Conservation (phyloP, 108 stramenopile genomes). For the Nitzschia sp. region DNA sequence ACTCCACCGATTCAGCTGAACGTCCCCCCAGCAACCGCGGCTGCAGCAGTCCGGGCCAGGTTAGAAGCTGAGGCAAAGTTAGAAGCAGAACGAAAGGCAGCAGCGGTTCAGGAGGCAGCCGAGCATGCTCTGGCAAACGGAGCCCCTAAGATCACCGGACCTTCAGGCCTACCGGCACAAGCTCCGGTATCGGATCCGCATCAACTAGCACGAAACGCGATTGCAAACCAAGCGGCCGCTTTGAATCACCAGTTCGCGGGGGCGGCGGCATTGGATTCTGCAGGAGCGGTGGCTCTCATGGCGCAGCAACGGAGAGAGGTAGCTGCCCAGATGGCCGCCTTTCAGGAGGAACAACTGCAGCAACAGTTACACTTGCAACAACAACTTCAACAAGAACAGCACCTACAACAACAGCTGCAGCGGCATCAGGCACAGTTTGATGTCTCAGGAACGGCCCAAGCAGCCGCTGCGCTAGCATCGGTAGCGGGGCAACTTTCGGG, state of each 20-base stretch:
- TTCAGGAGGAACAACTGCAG: slow-evolving; percentile 41
- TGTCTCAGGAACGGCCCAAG: neutral
- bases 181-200: slow-evolving; percentile 32
- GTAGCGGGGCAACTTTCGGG: slow-evolving; percentile 20
- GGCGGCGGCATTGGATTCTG: neutral
- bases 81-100: slow-evolving; percentile 39
- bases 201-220: slow-evolving; percentile 27
- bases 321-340: slow-evolving; percentile 35
- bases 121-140: slow-evolving; percentile 21
- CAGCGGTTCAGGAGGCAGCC: slow-evolving; percentile 32
- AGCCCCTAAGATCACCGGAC: slow-evolving; percentile 28
- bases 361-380: slow-evolving; percentile 30
- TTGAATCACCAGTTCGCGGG: slow-evolving; percentile 7
- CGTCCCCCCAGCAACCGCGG: slow-evolving; percentile 80
- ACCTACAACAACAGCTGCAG: slow-evolving; percentile 38
- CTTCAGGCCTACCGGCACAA: slow-evolving; percentile 52
- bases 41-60: slow-evolving; percentile 72
- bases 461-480: slow-evolving; percentile 20
- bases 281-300: slow-evolving; percentile 29
- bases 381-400: slow-evolving; percentile 42
- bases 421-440: slow-evolving; percentile 4
- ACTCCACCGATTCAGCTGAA: slow-evolving; percentile 82
- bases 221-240: slow-evolving; percentile 26
- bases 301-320: slow-evolving; percentile 35
- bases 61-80: slow-evolving; percentile 65